Evolutionary conservation across 768 basidiomycete genomes (phyloP).

Genomic region (Termitomyces sp.): DNA sequence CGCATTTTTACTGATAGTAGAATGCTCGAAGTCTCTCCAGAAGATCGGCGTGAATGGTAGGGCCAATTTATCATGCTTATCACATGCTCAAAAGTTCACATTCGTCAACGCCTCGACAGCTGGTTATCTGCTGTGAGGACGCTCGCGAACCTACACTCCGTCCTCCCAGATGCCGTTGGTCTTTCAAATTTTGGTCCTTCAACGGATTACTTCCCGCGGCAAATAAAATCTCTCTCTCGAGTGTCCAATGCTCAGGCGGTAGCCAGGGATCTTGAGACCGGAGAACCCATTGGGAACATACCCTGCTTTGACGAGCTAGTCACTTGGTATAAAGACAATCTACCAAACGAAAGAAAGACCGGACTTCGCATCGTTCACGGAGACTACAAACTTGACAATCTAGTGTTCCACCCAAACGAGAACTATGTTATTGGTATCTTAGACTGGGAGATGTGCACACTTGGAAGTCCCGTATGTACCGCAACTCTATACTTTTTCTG

Average conservation of each 20-base stretch:
- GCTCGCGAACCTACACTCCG: constrained; percentile 60
- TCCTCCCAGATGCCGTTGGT: constrained; percentile 61
- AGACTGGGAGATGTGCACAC: constrained; percentile 96
- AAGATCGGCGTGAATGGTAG: constrained; percentile 69
- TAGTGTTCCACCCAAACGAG: constrained; percentile 91
- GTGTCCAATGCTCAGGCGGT: constrained; percentile 77
- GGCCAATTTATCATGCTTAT: background rate
- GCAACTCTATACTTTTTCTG: background rate
- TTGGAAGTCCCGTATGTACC: constrained; percentile 76
- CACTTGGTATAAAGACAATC: constrained; percentile 66
- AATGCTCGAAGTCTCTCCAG: constrained; percentile 61
- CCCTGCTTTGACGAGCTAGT: constrained; percentile 70
- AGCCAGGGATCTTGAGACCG: constrained; percentile 60
- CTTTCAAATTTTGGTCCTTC: constrained; percentile 66
- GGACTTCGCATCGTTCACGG: constrained; percentile 92
- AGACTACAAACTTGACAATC: constrained; percentile 97
- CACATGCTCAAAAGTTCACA: background rate
- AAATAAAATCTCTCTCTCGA: constrained; percentile 82
- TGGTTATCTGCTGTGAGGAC: constrained; percentile 75
- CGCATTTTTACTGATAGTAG: constrained; percentile 86
- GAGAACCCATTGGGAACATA: constrained; percentile 57
- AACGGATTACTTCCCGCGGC: constrained; percentile 86
- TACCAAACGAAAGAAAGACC: constrained; percentile 71
- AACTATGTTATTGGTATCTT: constrained; percentile 91
- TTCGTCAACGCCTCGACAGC: constrained; percentile 34